Evolutionary conservation across 2,329 filamentous ascomycete genomes (phyloP).

Genomic region (Neodidymelliopsis sp.): DNA sequence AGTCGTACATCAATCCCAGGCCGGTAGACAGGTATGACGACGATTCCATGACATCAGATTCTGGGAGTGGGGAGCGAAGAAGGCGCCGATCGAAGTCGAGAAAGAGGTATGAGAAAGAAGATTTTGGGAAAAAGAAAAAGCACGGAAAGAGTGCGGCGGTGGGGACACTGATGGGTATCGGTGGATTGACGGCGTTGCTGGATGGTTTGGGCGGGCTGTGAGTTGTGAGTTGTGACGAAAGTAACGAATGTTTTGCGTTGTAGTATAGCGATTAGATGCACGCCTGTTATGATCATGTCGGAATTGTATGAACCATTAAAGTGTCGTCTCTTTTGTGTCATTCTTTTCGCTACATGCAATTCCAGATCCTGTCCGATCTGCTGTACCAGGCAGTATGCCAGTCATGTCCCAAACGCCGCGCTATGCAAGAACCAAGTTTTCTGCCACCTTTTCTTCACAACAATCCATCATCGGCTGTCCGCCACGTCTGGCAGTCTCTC

Average conservation of each 20-base stretch:
- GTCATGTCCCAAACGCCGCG: slow-evolving; percentile 16
- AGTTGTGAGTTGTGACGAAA: not conserved
- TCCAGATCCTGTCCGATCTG: too few relatives aligned
- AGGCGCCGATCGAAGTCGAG: slow-evolving; percentile 26
- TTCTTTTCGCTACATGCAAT: too few relatives aligned
- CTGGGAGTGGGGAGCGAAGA: slow-evolving; percentile 26
- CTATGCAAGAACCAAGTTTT: slow-evolving; percentile 15
- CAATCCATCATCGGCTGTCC: slow-evolving; percentile 55
- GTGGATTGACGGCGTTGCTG: slow-evolving; percentile 48
- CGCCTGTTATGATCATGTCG: slow-evolving; percentile 13
- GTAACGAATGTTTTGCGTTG: not conserved
- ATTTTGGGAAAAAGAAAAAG: slow-evolving; percentile 29
- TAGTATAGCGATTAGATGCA: not conserved
- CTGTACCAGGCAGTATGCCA: slow-evolving; percentile 1
- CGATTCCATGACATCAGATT: slow-evolving; percentile 35
- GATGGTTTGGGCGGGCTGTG: slow-evolving; percentile 43
- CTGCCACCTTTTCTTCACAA: not conserved
- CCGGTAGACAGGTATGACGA: slow-evolving; percentile 23
- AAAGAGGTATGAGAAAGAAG: slow-evolving; percentile 11
- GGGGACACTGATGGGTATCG: slow-evolving; percentile 46
- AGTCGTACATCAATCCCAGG: slow-evolving; percentile 15
- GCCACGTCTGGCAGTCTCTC: slow-evolving; percentile 88
- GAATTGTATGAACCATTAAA: too few relatives aligned
- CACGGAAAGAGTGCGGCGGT: slow-evolving; percentile 37
- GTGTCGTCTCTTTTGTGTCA: too few relatives aligned